These are phyloP conservation scores for Phaeolepiota aurea DNA, from an alignment of 768 basidiomycete genomes.

Conservation along the genomic window DNA sequence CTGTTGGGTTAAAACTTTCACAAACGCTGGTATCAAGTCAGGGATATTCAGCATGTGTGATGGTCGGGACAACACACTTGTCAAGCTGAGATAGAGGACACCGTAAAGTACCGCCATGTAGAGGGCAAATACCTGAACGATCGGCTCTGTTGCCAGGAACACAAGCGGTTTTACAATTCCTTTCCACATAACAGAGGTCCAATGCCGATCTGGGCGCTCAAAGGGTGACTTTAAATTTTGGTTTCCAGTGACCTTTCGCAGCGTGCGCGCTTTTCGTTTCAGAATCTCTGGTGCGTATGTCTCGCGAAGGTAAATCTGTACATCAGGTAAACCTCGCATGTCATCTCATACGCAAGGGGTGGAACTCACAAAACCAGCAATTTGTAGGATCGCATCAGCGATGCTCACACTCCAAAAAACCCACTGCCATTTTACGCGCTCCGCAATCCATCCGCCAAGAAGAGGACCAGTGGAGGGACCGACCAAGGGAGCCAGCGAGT, in stretches of 20 bases:
- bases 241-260: slow-evolving; percentile 25
- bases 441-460: slow-evolving; percentile 34
- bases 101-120: slow-evolving; percentile 59
- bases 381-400: slow-evolving; percentile 36
- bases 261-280: slow-evolving; percentile 23
- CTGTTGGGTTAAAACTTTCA: slow-evolving; percentile 39
- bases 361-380: slow-evolving; percentile 36
- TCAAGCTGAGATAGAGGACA: slow-evolving; percentile 29
- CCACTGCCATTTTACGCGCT: slow-evolving; percentile 49
- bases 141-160: slow-evolving; percentile 47
- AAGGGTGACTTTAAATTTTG: slow-evolving; percentile 30
- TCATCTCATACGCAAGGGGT: too few species aligned
- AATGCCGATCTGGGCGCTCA: slow-evolving; percentile 29
- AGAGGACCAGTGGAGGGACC: slow-evolving; percentile 31
- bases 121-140: slow-evolving; percentile 49
- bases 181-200: slow-evolving; percentile 32
- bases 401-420: slow-evolving; percentile 54
- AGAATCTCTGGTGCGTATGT: slow-evolving; percentile 45
- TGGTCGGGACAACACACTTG: slow-evolving; percentile 19
- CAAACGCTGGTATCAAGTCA: slow-evolving; percentile 29
- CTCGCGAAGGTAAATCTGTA: slow-evolving; percentile 21
- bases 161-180: slow-evolving; percentile 51
- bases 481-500: slow-evolving; percentile 45
- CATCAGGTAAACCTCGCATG: too few species aligned
- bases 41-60: neutral